A percentile compares a stretch with the other conserved stretches of the same genome.
These are phyloP conservation scores for Colletotrichum filicis DNA, from an alignment of 2,329 filamentous ascomycete genomes.

Conservation along the genomic window DNA sequence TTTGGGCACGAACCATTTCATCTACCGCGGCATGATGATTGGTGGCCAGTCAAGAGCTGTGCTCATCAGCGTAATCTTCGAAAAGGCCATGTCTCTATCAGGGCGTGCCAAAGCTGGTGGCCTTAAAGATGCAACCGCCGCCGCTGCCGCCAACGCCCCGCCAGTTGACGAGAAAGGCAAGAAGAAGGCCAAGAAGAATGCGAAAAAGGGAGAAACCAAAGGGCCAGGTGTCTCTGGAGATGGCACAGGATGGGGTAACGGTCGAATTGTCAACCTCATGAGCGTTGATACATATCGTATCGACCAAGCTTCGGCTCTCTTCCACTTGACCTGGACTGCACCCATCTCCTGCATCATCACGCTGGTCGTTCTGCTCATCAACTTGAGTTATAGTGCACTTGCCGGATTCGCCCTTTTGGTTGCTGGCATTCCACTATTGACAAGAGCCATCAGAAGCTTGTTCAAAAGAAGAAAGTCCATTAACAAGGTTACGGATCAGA, in stretches of 20 bases:
- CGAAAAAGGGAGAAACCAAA: conserved; percentile 51
- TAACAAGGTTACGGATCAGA: conserved; percentile 94
- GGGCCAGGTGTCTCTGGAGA: conserved; percentile 69
- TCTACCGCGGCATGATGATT: conserved; percentile 92
- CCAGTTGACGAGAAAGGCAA: conserved; percentile 55
- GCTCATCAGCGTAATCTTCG: conserved; percentile 87
- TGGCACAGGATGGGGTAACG: conserved; percentile 89
- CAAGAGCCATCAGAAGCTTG: conserved; percentile 79
- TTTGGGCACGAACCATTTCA: conserved; percentile 86
- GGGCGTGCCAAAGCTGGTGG: conserved; percentile 89
- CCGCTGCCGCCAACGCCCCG: conserved; percentile 50
- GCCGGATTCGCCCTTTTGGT: conserved; percentile 88
- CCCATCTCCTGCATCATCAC: conserved; percentile 84
- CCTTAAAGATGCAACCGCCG: conserved; percentile 47
- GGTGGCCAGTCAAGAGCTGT: conserved; percentile 86
- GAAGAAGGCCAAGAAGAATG: conserved; percentile 51
- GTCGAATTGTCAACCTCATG: conserved; percentile 92
- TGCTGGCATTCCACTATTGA: conserved; percentile 81
- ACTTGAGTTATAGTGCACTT: conserved; percentile 89
- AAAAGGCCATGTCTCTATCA: conserved; percentile 91
- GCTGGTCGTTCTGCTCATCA: conserved; percentile 82
- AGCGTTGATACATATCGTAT: conserved; percentile 94
- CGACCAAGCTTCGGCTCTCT: conserved; percentile 87
- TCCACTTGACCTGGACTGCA: conserved; percentile 91
- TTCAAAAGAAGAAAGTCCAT: conserved; percentile 81